Conservation (phyloP, 2,329 filamentous ascomycete species). For the Venturia carpophila region DNA sequence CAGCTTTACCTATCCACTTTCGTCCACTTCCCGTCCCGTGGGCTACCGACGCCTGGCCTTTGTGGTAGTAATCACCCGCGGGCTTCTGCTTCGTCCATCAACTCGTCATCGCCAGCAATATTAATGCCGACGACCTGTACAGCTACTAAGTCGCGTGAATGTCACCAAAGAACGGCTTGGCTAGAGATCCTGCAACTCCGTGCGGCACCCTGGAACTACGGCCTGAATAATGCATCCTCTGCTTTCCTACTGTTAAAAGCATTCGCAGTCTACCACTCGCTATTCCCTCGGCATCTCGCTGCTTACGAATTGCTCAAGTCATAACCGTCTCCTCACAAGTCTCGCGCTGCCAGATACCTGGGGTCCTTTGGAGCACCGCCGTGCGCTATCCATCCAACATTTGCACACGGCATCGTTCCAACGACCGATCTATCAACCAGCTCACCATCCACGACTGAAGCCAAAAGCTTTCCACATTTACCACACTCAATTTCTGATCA, state of each 20-base stretch:
- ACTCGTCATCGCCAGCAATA: not conserved
- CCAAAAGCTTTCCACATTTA: not conserved
- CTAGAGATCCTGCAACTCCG: not conserved
- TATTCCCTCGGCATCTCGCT: not conserved
- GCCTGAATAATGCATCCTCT: not conserved
- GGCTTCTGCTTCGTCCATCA: constrained; percentile 8
- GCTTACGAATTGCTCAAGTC: not conserved
- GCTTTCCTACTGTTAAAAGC: constrained; percentile 7
- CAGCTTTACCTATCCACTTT: constrained; percentile 9
- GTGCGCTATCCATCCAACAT: not conserved
- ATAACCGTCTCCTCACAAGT: not conserved
- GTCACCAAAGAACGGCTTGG: not conserved
- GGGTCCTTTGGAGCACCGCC: not conserved
- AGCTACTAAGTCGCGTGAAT: not conserved
- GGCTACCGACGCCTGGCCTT: not conserved
- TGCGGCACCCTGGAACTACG: not conserved
- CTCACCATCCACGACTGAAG: not conserved
- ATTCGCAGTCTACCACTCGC: not conserved
- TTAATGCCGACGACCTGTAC: not conserved
- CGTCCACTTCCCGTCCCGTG: not conserved
- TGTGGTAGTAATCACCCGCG: constrained; percentile 8
- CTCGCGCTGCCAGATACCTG: not conserved
- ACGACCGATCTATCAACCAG: not conserved
- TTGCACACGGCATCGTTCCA: not conserved
- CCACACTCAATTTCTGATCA: not conserved